Evolutionary conservation across 208 protist species (phyloP).

Genomic region (Phytomonas serpens): DNA sequence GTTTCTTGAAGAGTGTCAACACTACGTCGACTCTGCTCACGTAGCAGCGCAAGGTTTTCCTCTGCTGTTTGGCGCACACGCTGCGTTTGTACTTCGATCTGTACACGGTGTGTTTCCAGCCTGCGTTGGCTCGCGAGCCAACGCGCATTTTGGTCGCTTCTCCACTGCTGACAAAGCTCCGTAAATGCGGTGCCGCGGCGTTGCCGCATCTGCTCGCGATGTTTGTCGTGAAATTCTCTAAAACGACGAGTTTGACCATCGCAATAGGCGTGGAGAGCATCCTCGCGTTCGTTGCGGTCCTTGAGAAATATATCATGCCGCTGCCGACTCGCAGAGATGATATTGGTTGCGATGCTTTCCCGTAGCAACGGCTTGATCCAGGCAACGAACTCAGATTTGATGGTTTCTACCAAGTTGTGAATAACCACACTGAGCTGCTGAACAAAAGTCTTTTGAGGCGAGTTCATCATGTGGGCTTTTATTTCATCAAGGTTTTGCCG

Average conservation of each 20-base stretch:
- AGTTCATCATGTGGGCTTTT: not conserved
- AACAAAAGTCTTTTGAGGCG: not conserved
- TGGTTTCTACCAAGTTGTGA: not conserved
- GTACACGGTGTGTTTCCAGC: not conserved
- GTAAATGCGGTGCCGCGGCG: not conserved
- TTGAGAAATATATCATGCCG: not conserved
- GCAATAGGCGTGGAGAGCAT: not conserved
- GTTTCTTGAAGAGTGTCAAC: not conserved
- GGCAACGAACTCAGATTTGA: not conserved
- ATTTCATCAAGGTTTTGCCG: not conserved
- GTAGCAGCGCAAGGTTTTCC: not conserved
- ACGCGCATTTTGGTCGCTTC: not conserved
- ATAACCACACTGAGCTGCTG: not conserved
- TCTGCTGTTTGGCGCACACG: not conserved
- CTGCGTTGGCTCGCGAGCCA: not conserved
- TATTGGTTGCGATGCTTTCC: not conserved
- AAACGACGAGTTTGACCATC: not conserved
- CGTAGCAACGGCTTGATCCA: not conserved
- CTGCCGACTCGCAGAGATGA: not conserved
- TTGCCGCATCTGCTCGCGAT: not conserved
- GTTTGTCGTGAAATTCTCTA: not conserved
- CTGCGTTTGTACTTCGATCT: not conserved
- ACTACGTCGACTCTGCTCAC: not conserved
- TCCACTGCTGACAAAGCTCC: not conserved
- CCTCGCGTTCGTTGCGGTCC: not conserved